These are phyloP conservation scores for Boletus reticulatus DNA, from an alignment of 768 basidiomycete genomes.

Conservation along the genomic window DNA sequence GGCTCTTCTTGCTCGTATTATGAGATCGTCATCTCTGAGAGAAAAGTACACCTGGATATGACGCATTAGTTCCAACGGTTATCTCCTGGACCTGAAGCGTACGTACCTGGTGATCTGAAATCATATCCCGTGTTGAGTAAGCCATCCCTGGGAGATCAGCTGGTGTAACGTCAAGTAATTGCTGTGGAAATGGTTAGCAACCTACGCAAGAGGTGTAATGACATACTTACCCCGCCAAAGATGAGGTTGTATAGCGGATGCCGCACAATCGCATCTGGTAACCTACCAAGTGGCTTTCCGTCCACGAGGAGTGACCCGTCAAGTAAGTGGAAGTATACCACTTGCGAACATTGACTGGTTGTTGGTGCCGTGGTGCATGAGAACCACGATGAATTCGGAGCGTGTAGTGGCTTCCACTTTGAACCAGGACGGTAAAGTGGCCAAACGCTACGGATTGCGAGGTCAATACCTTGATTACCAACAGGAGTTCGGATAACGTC, in stretches of 20 bases:
- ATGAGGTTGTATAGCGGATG: slow-evolving; percentile 24
- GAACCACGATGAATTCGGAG: slow-evolving; percentile 18
- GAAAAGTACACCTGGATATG: slow-evolving; percentile 25
- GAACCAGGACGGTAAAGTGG: slow-evolving; percentile 24
- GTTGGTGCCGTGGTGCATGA: slow-evolving; percentile 7
- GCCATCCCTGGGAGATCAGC: slow-evolving; percentile 23
- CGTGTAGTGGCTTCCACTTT: slow-evolving; percentile 21
- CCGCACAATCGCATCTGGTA: slow-evolving; percentile 33
- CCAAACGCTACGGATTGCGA: slow-evolving; percentile 28
- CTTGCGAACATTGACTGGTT: slow-evolving; percentile 16
- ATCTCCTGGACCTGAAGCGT: neutral
- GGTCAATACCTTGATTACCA: slow-evolving; percentile 10
- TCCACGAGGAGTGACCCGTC: slow-evolving; percentile 24
- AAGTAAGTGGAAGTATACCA: slow-evolving; percentile 41
- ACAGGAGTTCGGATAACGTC: neutral
- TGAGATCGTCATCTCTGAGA: slow-evolving; percentile 12
- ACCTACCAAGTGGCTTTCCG: slow-evolving; percentile 30
- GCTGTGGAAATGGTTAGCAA: neutral
- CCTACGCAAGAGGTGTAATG: neutral
- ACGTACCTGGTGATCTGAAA: slow-evolving; percentile 21
- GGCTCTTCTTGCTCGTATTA: slow-evolving; percentile 18
- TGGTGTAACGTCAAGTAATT: slow-evolving; percentile 17
- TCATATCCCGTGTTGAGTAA: slow-evolving; percentile 15
- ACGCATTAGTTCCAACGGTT: neutral
- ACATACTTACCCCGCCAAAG: slow-evolving; percentile 34